A percentile compares a stretch with the other conserved stretches of the same genome.
Evolutionary conservation across 108 stramenopile species (phyloP).

Genomic region (Aureococcus anophagefferens): DNA sequence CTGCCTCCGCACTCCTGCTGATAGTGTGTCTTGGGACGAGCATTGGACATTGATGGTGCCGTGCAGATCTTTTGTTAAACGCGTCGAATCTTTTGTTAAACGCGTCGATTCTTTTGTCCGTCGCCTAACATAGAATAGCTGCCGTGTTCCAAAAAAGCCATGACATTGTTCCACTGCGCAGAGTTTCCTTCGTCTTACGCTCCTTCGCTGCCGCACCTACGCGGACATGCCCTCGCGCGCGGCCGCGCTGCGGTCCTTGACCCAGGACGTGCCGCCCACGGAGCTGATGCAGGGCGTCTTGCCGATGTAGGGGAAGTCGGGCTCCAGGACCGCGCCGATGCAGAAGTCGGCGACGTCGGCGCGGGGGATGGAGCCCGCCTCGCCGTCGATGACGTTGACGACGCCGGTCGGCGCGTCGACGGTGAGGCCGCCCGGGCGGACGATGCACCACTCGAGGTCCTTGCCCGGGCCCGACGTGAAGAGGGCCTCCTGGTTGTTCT

Average conservation of each 20-base stretch:
- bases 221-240: constrained; percentile 35
- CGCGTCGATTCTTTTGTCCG: too few species aligned
- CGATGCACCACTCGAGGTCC: constrained; percentile 82
- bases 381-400: constrained; percentile 91
- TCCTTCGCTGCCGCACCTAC: too few species aligned
- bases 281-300: constrained; percentile 85
- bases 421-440: constrained; percentile 88
- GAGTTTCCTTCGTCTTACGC: too few species aligned
- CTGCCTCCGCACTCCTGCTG: too few species aligned
- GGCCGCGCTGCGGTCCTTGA: constrained; percentile 71
- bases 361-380: constrained; percentile 82
- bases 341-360: constrained; percentile 95
- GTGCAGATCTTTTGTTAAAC: too few species aligned
- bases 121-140: too few species aligned
- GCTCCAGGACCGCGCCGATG: constrained; percentile 73
- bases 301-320: constrained; percentile 80
- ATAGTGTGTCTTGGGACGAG: too few species aligned
- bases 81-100: too few species aligned
- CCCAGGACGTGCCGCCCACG: constrained; percentile 88
- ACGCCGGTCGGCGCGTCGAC: constrained; percentile 89
- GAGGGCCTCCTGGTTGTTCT: constrained; percentile 89
- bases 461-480: constrained; percentile 51
- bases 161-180: too few species aligned
- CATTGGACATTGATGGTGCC: too few species aligned
- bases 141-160: too few species aligned